These are phyloP conservation scores for Sphaerulina musiva DNA, from an alignment of 2,329 filamentous ascomycete species.

Conservation along the genomic window DNA sequence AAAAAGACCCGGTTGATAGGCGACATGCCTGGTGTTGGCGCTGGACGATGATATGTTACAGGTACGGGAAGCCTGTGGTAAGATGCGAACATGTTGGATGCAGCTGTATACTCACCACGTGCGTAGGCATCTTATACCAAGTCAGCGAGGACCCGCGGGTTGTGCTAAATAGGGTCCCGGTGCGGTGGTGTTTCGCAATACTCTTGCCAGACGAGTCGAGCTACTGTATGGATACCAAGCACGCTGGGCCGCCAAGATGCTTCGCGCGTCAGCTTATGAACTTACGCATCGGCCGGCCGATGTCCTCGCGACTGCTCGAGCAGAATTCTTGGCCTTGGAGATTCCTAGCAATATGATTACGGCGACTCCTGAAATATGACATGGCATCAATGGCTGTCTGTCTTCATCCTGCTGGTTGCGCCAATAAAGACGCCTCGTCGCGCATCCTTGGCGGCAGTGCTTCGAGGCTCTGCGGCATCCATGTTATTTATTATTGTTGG, in stretches of 20 bases:
- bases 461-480: neutral
- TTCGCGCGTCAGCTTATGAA: neutral
- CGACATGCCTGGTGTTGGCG: neutral
- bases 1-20: neutral
- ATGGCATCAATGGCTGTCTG: neutral
- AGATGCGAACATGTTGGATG: neutral
- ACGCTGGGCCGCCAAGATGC: conserved; percentile 3
- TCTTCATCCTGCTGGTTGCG: neutral
- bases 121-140: neutral
- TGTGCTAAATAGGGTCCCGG: neutral
- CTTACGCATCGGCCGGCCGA: neutral
- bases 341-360: neutral
- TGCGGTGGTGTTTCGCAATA: neutral
- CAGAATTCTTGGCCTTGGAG: neutral
- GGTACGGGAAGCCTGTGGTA: conserved; percentile 1
- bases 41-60: neutral
- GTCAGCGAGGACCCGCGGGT: too few species aligned
- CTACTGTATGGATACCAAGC: conserved; percentile 1
- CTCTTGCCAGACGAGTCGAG: neutral
- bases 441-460: neutral
- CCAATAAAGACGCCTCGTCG: neutral
- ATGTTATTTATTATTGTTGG: neutral
- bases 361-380: neutral
- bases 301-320: conserved; percentile 1
- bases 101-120: neutral